Evolutionary conservation across 2,329 filamentous ascomycete genomes (phyloP), one percentile per base, ranked within the genome.

Genomic region (Pestalotiopsis fici): DNA sequence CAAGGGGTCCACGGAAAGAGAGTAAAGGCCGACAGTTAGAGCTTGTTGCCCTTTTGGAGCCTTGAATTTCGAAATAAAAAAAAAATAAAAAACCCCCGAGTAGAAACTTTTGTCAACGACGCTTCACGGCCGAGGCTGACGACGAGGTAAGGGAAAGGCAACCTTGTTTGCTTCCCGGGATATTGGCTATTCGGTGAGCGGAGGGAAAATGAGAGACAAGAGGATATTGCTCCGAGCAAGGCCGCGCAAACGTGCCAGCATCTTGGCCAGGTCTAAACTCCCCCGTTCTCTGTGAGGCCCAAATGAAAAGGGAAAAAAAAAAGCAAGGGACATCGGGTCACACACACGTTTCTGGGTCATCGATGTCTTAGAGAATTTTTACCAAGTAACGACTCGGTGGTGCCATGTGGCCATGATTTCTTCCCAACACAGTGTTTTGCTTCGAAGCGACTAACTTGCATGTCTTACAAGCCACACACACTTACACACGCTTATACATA

Each of bases 81-180:
- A n/a, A n/a, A n/a, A n/a, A n/a, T n/a, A 11, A 11, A 35, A 35
- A 35, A 7, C 11, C 31, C 31, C 31, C 31, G 31, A 35, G 31
- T 50, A 3, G 43, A 50, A 18, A 50, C 6, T 50, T 11, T 50
- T 50, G 18, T 27, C 55, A 15, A 57, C 55, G 23, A 57, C 55
- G 23, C 23, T 57, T 31, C 55, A 57, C 55, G 55, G 23, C 57
- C 57, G 57, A 60, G 60, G 60, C 31, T 63, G 60, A 63, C 47
- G 61, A 64, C 31, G 31, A 35, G 35, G 61, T 43, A 64, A 64
- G 61, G 61, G 61, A 50, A 21, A 50, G 35, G 18, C 23, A 50
- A 50, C 37, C 60, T 47, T 47, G 60, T 63, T 25, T 47, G 37
- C 23, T 47, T n/a, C 27, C 23, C 13, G 28, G 28, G 13, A 57